Base-by-base conservation (phyloP, 495 filamentous ascomycete species). In the Penicillium taxi region DNA sequence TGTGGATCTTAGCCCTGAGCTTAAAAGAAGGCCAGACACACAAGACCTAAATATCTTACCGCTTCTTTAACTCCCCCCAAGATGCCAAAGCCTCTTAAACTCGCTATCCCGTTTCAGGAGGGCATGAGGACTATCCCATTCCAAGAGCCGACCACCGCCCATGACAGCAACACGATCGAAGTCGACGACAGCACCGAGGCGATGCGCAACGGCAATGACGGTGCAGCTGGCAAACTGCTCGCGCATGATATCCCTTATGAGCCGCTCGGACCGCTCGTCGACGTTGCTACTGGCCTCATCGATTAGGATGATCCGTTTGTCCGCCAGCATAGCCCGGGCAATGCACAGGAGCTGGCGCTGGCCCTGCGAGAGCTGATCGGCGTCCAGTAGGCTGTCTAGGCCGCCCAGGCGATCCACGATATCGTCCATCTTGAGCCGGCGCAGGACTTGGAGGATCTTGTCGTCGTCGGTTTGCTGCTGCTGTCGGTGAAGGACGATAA, bases 141-240 rank as follows among this genome's bases (percentile, higher is more conserved):
- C 42, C 2, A 44, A 26, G 1, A 40, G 26, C 15, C 19, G 17
- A 2, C 37, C 42, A 4, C 17, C 13, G 12, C 35, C 27, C 26
- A 67, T 23, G 2, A 69, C 44, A 14, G 55, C 53, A 8, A 67
- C 52, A 28, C 42, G 45, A 42, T 67, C 65, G 33, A 45, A 61
- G 36, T 66, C 62, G 6, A 61, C 26, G 28, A 73, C 63, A 6
- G 66, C 68, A 21, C 66, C 61, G 5, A 77, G 42, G 11, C 65
- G 56, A 50, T 80, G 76, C 3, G 74, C 69, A 7, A 80, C 63
- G 27, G 72, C 60, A 37, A 80, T 53, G 9, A 78, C 57, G 0
- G 74, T 80, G 29, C 66, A 59, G 0, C 56, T 52, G 2, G 41
- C 39, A 44, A 79, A 73, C 30, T 74, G 64, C 18, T 61, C 45